Percentiles rank a stretch among this genome's conserved stretches.
phyloP scores from a whole-genome alignment of 1,284 basidiomycete genomes.

The Cystobasidiaceae sp. region DNA sequence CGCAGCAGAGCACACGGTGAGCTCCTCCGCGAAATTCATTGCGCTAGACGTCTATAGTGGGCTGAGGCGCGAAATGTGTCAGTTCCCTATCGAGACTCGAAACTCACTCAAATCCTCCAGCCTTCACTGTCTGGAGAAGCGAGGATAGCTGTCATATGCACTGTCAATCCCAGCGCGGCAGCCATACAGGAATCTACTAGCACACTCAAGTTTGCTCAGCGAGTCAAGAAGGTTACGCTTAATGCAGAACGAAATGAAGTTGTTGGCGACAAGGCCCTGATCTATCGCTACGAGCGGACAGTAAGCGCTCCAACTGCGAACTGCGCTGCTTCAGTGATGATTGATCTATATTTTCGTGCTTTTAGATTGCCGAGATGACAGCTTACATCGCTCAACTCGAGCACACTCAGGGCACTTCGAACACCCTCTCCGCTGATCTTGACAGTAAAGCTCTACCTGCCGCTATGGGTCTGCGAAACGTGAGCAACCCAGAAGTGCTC shows the following conservation, averaged over 20 bases:
- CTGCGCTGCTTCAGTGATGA: neutral
- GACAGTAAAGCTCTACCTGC: neutral
- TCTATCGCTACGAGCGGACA: constrained; percentile 63
- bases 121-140: constrained; percentile 92
- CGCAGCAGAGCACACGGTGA: constrained; percentile 52
- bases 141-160: constrained; percentile 91
- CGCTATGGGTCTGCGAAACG: neutral
- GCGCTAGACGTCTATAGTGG: neutral
- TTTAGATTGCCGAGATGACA: constrained; percentile 35
- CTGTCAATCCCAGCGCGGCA: constrained; percentile 70
- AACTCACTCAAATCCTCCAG: constrained; percentile 85
- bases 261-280: constrained; percentile 83
- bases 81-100: constrained; percentile 92
- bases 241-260: constrained; percentile 89
- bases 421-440: neutral
- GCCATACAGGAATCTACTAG: constrained; percentile 40
- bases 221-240: constrained; percentile 72
- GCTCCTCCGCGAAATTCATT: neutral
- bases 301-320: constrained; percentile 10
- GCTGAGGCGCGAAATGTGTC: constrained; percentile 56
- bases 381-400: constrained; percentile 30
- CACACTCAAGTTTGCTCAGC: constrained; percentile 63
- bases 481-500: constrained; percentile 12
- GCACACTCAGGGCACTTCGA: neutral
- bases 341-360: constrained; percentile 29